phyloP scores from a whole-genome alignment of 208 protist genomes.

The Blastocrithidia nonstop region DNA sequence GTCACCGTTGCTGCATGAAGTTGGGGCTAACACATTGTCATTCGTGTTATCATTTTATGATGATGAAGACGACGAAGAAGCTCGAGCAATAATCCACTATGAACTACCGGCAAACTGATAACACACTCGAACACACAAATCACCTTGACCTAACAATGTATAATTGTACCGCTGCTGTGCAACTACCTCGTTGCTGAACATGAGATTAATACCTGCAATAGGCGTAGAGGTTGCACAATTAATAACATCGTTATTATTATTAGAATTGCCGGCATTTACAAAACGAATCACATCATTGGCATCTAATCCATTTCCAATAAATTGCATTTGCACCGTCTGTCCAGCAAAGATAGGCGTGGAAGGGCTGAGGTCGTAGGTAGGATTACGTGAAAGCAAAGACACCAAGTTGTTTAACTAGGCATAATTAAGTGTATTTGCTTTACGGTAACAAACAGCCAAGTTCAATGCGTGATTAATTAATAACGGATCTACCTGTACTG shows the following conservation, averaged over 20 bases:
- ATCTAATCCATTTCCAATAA: constrained; percentile 36
- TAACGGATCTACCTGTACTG: constrained; percentile 36
- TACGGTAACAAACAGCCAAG: constrained; percentile 63
- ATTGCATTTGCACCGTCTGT: constrained; percentile 28
- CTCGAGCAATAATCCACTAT: constrained; percentile 32
- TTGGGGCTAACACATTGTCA: constrained; percentile 5
- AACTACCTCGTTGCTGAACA: constrained; percentile 16
- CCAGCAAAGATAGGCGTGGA: constrained; percentile 50
- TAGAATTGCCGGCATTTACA: constrained; percentile 7
- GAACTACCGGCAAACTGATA: constrained; percentile 25
- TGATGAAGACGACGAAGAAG: constrained; percentile 4
- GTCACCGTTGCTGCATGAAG: constrained; percentile 19
- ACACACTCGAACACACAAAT: constrained; percentile 53
- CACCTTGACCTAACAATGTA: constrained; percentile 32
- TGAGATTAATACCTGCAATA: constrained; percentile 12
- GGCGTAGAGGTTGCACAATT: neutral
- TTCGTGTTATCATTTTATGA: constrained; percentile 1
- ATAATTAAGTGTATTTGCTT: constrained; percentile 24
- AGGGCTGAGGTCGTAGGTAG: constrained; percentile 35
- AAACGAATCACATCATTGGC: constrained; percentile 33
- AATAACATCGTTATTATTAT: constrained; percentile 3
- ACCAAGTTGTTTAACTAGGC: constrained; percentile 34
- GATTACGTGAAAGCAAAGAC: constrained; percentile 38
- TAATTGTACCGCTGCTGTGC: constrained; percentile 30
- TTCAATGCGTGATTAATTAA: constrained; percentile 26